phyloP scores from a whole-genome alignment of 129 eudicot species.

The Chrysanthemum seticuspe region DNA sequence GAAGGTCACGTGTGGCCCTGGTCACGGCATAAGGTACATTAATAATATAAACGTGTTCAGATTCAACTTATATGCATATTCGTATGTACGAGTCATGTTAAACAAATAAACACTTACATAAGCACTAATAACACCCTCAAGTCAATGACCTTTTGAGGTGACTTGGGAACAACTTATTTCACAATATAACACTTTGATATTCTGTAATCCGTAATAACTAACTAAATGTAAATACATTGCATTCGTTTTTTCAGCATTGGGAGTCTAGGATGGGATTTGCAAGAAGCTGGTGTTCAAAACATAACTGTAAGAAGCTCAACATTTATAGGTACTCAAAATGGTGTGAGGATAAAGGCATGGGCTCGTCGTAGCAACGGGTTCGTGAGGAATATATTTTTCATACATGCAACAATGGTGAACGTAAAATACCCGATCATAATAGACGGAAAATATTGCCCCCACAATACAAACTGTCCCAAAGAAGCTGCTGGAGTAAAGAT shows the following conservation, averaged over 20 bases:
- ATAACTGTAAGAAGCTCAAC: conserved; percentile 11
- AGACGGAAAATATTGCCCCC: conserved; percentile 14
- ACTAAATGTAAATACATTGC: no score
- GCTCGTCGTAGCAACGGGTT: conserved; percentile 22
- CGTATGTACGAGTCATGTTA: no score
- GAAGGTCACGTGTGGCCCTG: no score
- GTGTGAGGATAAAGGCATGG: conserved; percentile 15
- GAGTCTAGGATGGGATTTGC: conserved; percentile 22
- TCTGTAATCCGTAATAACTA: no score
- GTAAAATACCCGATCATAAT: conserved; percentile 7
- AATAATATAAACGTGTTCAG: no score
- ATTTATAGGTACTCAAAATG: neutral
- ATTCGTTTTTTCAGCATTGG: conserved; percentile 8
- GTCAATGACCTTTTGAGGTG: no score
- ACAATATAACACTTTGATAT: no score
- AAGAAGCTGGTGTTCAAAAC: conserved; percentile 21
- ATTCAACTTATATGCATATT: no score
- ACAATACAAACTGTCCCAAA: neutral
- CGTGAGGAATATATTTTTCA: neutral
- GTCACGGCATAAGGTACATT: no score
- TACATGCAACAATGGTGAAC: conserved; percentile 10
- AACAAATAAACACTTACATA: no score
- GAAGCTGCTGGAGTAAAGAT: conserved; percentile 3
- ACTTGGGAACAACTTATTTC: no score
- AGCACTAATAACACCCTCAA: no score